Percentiles rank a stretch among this genome's conserved stretches.
These are phyloP conservation scores for Colletotrichum truncatum DNA, from an alignment of 2,329 filamentous ascomycete genomes.

Conservation along the genomic window DNA sequence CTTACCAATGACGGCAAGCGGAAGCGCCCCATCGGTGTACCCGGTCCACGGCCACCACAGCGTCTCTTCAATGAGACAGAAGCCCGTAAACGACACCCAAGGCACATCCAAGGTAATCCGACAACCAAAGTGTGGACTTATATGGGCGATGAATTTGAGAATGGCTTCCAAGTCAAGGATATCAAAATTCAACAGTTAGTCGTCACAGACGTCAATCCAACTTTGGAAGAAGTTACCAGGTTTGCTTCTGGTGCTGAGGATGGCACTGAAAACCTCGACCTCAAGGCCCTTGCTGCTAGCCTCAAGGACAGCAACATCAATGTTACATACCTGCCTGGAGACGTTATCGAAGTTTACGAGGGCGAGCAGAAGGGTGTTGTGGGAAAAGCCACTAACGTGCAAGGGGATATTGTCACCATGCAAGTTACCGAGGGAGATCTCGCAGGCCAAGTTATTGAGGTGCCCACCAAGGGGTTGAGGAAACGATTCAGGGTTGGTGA, in stretches of 20 bases:
- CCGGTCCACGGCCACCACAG: slow-evolving; percentile 80
- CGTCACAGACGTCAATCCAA: slow-evolving; percentile 92
- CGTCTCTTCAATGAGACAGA: slow-evolving; percentile 93
- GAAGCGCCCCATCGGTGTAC: slow-evolving; percentile 72
- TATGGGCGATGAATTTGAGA: slow-evolving; percentile 87
- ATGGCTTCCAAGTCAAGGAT: slow-evolving; percentile 93
- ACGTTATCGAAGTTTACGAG: slow-evolving; percentile 95
- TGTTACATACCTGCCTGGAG: slow-evolving; percentile 88
- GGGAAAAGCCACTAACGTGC: slow-evolving; percentile 86
- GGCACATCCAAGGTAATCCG: slow-evolving; percentile 70
- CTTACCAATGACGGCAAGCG: slow-evolving; percentile 73
- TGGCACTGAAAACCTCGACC: slow-evolving; percentile 91
- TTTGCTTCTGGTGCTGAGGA: slow-evolving; percentile 91
- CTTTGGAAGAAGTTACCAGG: slow-evolving; percentile 93
- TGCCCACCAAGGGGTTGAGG: slow-evolving; percentile 89
- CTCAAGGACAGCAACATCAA: slow-evolving; percentile 85
- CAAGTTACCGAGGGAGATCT: slow-evolving; percentile 85
- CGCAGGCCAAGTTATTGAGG: slow-evolving; percentile 85
- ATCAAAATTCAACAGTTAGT: slow-evolving; percentile 87
- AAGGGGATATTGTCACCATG: slow-evolving; percentile 91
- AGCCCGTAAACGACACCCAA: slow-evolving; percentile 85
- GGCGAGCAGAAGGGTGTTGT: slow-evolving; percentile 94
- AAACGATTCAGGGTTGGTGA: slow-evolving; percentile 95
- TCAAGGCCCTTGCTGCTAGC: slow-evolving; percentile 89
- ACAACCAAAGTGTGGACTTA: slow-evolving; percentile 87